A percentile compares a stretch with the other conserved stretches of the same genome.
phyloP scores from a whole-genome alignment of 2,329 filamentous ascomycete genomes.

The Penicillium sp. region DNA sequence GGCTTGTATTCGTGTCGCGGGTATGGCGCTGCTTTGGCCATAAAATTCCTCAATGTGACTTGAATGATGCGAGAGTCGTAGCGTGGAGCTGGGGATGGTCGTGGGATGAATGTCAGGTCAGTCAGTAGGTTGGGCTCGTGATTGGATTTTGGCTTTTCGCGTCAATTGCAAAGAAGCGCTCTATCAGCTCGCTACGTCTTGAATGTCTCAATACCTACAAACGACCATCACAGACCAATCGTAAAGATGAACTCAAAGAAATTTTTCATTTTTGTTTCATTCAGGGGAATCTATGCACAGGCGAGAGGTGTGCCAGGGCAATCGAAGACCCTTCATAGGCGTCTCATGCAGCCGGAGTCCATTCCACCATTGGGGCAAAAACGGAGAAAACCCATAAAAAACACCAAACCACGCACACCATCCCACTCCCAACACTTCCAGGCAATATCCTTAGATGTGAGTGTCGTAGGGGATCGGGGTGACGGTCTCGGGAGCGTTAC shows the following conservation, averaged over 20 bases:
- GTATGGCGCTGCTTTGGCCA: too few relatives aligned
- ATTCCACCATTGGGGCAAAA: constrained; percentile 24
- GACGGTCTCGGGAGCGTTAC: constrained; percentile 85
- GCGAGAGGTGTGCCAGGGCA: constrained; percentile 34
- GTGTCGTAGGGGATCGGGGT: constrained; percentile 94
- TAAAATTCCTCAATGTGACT: too few relatives aligned
- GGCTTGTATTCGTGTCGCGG: too few relatives aligned
- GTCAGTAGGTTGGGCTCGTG: too few relatives aligned
- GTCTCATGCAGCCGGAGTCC: constrained; percentile 36
- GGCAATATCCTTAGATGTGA: constrained; percentile 67
- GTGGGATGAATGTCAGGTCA: too few relatives aligned
- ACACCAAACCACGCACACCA: constrained; percentile 37
- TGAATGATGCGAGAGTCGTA: too few relatives aligned
- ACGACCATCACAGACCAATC: not conserved
- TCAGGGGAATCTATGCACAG: constrained; percentile 43
- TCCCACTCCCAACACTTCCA: constrained; percentile 23
- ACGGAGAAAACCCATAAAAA: constrained; percentile 30
- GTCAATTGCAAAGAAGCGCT: too few relatives aligned
- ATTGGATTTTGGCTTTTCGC: too few relatives aligned
- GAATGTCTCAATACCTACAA: not conserved
- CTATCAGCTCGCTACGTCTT: not conserved
- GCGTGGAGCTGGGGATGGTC: too few relatives aligned
- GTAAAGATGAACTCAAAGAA: constrained; percentile 25
- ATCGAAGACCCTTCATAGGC: constrained; percentile 37
- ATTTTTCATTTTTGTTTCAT: constrained; percentile 41